Percentiles rank a stretch among this genome's conserved stretches.
These are phyloP conservation scores for Skeletonema grethae DNA, from an alignment of 108 stramenopile species.

Conservation along the genomic window DNA sequence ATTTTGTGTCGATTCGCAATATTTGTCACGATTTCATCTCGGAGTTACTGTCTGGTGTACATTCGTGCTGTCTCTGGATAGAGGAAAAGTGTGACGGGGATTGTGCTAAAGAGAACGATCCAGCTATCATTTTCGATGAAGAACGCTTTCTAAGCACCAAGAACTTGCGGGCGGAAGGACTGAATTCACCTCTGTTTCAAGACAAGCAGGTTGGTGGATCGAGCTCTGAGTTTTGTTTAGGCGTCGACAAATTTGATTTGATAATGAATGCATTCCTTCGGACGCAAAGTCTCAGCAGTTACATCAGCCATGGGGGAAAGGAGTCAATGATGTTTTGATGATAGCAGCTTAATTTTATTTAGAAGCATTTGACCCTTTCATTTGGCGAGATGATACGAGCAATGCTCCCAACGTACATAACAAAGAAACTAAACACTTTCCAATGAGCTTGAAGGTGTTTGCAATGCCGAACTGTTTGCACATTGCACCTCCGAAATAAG, in stretches of 20 bases:
- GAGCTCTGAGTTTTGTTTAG: slow-evolving; percentile 49
- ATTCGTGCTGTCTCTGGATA: slow-evolving; percentile 81
- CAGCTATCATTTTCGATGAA: slow-evolving; percentile 82
- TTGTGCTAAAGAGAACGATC: slow-evolving; percentile 36
- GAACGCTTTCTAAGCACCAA: slow-evolving; percentile 80
- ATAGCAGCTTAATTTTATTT: neutral
- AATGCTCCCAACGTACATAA: slow-evolving; percentile 24
- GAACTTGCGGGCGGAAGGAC: slow-evolving; percentile 48
- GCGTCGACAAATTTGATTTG: slow-evolving; percentile 69
- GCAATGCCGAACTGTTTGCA: slow-evolving; percentile 23
- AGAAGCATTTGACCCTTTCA: slow-evolving; percentile 5
- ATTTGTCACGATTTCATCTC: slow-evolving; percentile 51
- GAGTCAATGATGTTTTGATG: slow-evolving; percentile 66
- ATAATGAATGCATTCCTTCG: slow-evolving; percentile 78
- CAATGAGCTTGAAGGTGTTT: slow-evolving; percentile 27
- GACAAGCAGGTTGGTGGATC: neutral
- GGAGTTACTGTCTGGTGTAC: slow-evolving; percentile 65
- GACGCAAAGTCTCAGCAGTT: slow-evolving; percentile 80
- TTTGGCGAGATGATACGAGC: neutral
- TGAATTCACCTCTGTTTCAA: slow-evolving; percentile 45
- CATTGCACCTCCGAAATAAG: slow-evolving; percentile 35
- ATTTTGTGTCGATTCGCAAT: slow-evolving; percentile 28
- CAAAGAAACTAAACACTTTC: slow-evolving; percentile 37
- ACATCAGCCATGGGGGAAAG: slow-evolving; percentile 63
- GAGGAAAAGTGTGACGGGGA: slow-evolving; percentile 52